Evolutionary conservation across 2,329 filamentous ascomycete genomes (phyloP), one percentile per base, ranked within the genome.

Genomic region (Colletotrichum tabaci): DNA sequence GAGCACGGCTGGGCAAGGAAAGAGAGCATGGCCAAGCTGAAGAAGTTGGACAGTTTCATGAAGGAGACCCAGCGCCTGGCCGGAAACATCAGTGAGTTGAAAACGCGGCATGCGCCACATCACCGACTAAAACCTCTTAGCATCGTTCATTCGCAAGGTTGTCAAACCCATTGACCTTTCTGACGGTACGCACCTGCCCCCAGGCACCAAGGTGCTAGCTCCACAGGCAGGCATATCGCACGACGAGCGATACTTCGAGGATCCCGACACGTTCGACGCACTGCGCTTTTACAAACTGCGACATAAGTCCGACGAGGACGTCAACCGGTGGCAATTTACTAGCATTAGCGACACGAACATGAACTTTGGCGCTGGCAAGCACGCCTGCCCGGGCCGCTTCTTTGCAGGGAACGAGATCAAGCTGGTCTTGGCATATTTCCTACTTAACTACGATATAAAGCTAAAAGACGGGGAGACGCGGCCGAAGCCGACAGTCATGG

Each of bases 1-100:
- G 83, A 85, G 8, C 80, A 81, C 4, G 82, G 81, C 10, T 85
- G 83, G 83, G 75, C 77, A 12, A 80, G 74, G 62, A 86, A 85
- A 75, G 82, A 84, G 70, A 84, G 79, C 71, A 82, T 86, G 80
- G 75, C 79, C 30, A 84, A 81, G 72, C 77, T 87, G 52, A 82
- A 82, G 76, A 86, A 85, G 77, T 74, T 86, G 74, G 85, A 87
- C 75, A 86, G 84, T 74, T 86, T 87, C 76, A 85, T 87, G 78
- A 84, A 83, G 72, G 85, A 87, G 75, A 79, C 79, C 35, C 78
- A 81, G 74, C 79, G 84, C 9, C 72, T 84, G 6, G 78, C 79
- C 4, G 83, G 83, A 42, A 85, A 84, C 38, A 84, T 84, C 64
- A 84, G 83, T 84, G 74, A 74, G 82, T 76, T 42, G 12, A 40